Percentiles rank a stretch among this genome's conserved stretches.
These are phyloP conservation scores for Aspergillus persii DNA, from an alignment of 2,329 filamentous ascomycete genomes.

Conservation along the genomic window DNA sequence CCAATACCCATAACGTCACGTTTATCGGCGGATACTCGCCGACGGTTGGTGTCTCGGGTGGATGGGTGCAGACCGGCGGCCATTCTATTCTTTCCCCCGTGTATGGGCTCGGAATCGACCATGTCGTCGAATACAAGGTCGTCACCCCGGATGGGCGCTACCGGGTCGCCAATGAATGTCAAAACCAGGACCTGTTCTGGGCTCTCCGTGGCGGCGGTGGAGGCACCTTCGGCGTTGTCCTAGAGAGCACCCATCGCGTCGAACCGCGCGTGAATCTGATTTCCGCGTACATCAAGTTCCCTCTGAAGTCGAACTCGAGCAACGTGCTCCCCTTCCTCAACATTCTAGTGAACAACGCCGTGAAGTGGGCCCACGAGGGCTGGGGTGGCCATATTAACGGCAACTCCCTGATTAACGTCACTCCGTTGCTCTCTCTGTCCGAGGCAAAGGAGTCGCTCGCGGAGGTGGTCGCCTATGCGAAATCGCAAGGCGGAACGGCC, in stretches of 20 bases:
- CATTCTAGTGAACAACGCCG: conserved; percentile 19
- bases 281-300: conserved; percentile 16
- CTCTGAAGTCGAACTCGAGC: conserved; percentile 4
- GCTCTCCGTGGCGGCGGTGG: conserved; percentile 48
- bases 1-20: conserved; percentile 5
- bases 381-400: conserved; percentile 23
- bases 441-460: conserved; percentile 14
- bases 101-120: conserved; percentile 47
- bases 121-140: conserved; percentile 50
- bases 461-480: conserved; percentile 10
- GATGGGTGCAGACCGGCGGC: conserved; percentile 51
- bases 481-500: conserved; percentile 12
- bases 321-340: conserved; percentile 20
- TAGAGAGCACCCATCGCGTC: conserved; percentile 14
- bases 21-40: conserved; percentile 11
- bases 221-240: conserved; percentile 18
- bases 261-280: conserved; percentile 9
- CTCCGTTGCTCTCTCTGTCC: conserved; percentile 11
- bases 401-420: conserved; percentile 15
- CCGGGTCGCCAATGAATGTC: conserved; percentile 42
- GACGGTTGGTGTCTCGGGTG: conserved; percentile 52
- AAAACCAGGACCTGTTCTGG: conserved; percentile 51
- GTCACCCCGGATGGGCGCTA: conserved; percentile 49
- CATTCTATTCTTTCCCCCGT: conserved; percentile 53
- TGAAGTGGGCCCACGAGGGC: conserved; percentile 20